Conservation (phyloP, 2,329 filamentous ascomycete genomes). For the Aspergillus hiratsukae region DNA sequence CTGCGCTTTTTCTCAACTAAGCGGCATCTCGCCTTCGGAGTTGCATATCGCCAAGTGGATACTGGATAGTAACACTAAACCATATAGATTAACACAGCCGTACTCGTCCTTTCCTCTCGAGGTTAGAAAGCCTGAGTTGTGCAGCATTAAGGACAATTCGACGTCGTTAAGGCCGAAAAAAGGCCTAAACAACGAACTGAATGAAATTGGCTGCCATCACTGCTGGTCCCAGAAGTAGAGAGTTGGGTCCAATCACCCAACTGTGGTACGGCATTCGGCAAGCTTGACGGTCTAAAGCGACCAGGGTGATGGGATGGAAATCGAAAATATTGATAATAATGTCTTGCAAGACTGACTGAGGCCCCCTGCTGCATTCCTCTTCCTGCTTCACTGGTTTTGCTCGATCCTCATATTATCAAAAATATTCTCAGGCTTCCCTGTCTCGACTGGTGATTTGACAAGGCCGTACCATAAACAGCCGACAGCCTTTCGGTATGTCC, state of each 20-base stretch:
- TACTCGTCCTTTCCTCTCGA: not conserved
- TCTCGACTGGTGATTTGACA: not conserved
- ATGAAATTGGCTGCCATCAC: not conserved
- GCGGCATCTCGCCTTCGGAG: not conserved
- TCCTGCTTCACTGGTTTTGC: not conserved
- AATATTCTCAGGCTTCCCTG: not conserved
- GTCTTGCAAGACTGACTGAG: not conserved
- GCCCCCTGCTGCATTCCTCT: not conserved
- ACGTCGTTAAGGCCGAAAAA: not conserved
- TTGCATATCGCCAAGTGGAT: not conserved
- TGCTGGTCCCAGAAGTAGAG: not conserved
- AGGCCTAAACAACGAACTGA: not conserved
- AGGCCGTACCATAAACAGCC: not conserved
- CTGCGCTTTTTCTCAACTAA: slow-evolving; percentile 6
- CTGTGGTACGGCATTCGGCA: not conserved
- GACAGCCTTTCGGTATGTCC: not conserved
- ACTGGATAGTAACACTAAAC: not conserved
- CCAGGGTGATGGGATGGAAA: not conserved
- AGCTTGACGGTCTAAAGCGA: not conserved
- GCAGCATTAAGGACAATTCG: not conserved
- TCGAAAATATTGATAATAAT: not conserved
- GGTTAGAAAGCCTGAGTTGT: not conserved
- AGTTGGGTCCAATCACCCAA: too few relatives aligned
- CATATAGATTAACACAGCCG: not conserved
- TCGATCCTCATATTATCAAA: not conserved